Base-by-base conservation (phyloP, 2,329 filamentous ascomycete genomes). In the Colletotrichum filicis region DNA sequence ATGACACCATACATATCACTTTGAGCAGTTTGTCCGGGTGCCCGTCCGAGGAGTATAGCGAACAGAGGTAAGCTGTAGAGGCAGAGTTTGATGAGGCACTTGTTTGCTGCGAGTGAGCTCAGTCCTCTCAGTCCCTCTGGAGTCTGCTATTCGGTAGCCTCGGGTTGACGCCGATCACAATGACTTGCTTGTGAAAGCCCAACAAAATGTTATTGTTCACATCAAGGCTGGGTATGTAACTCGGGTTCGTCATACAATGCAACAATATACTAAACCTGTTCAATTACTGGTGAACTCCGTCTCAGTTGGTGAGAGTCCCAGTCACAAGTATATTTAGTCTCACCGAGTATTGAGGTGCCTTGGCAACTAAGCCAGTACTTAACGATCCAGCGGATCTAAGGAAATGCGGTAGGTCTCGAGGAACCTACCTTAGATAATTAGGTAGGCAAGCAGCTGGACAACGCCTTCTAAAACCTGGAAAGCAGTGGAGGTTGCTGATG, bases 1-100 rank as follows among this genome's bases (percentile, higher is more conserved):
- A 70, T 60, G 66, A 69, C 65, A 68, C 32, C 26, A 5, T 42
- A 46, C 14, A 42, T 7, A 24, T 62, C 2, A 57, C 28, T 19
- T 19, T 26, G 57, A 62, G 37, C 46, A 55, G 11, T 42, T 55
- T 35, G 26, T n/a, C 24, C n/a, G 24, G 8, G 26, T 35, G n/a
- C 14, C 55, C 32, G 8, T n/a, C 56, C 12, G 24, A 68, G 42
- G 24, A 63, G 24, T 12, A 28, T 7, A 11, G 24, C 58, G 30
- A 28, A n/a, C 28, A 32, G 19, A 28, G 28, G n/a, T 24, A 1
- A 52, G 30, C 12, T 32, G 26, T 7, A 16, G 26, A 26, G 42
- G 42, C 19, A 62, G 19, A 19, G 46, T 55, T 57, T 11, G 24
- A 24, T 9, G 28, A 57, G 32, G 53, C 53, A 28, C 19, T 49